Conservation (phyloP, 257 asterid species). For the Nicotiana benthamiana region DNA sequence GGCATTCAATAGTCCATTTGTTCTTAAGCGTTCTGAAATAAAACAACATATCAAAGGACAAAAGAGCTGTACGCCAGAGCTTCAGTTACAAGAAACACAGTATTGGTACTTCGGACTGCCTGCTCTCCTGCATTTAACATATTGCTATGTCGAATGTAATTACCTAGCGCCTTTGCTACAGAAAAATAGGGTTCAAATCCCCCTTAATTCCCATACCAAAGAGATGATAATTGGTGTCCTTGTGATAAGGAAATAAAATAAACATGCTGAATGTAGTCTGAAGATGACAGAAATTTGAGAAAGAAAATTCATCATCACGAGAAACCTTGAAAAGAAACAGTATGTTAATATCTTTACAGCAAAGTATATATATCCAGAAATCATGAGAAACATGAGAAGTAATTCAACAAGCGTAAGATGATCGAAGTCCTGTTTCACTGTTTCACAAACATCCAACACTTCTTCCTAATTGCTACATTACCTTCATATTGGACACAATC, state of each 20-base stretch:
- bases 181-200: background rate
- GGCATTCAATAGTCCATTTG: too few species aligned
- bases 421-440: background rate
- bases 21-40: too few species aligned
- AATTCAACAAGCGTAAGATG: background rate
- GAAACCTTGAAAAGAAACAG: too few species aligned
- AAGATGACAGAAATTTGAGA: too few species aligned
- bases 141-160: background rate
- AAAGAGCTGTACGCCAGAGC: background rate
- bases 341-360: background rate
- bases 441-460: background rate
- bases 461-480: constrained; percentile 11
- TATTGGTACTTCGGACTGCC: too few species aligned
- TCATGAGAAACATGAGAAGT: constrained; percentile 2
- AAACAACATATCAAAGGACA: too few species aligned
- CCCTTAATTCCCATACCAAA: background rate
- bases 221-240: background rate
- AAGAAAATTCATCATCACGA: too few species aligned
- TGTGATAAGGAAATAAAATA: background rate
- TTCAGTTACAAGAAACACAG: background rate
- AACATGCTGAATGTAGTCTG: too few species aligned
- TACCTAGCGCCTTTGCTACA: background rate
- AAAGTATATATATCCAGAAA: background rate
- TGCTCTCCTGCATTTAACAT: background rate
- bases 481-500: constrained; percentile 5